Evolutionary conservation across 345 rosid species (phyloP), one percentile per base, ranked within the genome.

Genomic region (Barbarea vulgaris): DNA sequence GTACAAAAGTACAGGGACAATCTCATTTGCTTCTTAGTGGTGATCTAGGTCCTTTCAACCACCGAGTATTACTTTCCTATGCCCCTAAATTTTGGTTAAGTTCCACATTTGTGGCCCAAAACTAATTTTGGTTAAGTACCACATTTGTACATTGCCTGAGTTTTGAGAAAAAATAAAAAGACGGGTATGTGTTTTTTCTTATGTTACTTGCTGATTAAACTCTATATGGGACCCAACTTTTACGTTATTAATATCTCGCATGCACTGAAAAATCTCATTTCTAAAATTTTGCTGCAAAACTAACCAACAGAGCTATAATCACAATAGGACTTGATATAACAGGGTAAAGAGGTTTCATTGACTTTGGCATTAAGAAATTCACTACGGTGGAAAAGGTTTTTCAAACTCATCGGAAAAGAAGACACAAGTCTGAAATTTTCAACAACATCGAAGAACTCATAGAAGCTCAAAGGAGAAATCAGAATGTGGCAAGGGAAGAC

Each of bases 241-340:
- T 57, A 64, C n/a, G 15, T 6, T 57, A 46, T 19, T 59, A 11
- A 57, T 46, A 65, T 57, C 65, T 83, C 66, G 41, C 86, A 92
- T 96, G 97, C 77, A 94, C 97, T 14, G 99, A 97, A 42, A 94
- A 94, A 83, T 92, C 99, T 64, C 99, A 90, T 80, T 91, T 94
- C 83, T 81, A 92, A 81, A 94, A 92, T 83, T 94, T 91, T 89
- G 92, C 99, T 62, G 97, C 96, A 66, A 94, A 94, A 69, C 82
- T 94, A 75, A 87, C 97, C 84, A 94, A 87, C 81, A 83, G 97
- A 68, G 89, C 97, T 48, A 96, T 94, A 55, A 92, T 94, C 64
- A 92, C 97, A 57, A 94, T 97, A 44, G 97, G 97, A 39, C 71
- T 94, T n/a, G n/a, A n/a, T n/a, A n/a, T n/a, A n/a, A n/a, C n/a